A percentile compares a stretch with the other conserved stretches of the same genome.
phyloP scores from a whole-genome alignment of 2,329 filamentous ascomycete species.

The Sporothrix mexicana region DNA sequence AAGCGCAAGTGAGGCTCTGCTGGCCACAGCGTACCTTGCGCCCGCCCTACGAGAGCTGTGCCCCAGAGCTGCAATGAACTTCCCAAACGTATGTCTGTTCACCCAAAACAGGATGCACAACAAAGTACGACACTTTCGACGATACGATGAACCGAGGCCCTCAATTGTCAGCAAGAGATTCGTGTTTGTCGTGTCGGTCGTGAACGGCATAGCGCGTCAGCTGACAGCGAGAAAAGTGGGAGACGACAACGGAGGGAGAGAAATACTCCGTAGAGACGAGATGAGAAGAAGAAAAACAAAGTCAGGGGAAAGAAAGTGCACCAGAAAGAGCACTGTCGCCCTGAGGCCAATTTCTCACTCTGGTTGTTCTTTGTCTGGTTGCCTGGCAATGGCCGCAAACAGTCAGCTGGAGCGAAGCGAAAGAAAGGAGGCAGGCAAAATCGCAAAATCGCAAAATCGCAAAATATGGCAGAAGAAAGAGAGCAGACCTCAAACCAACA shows the following conservation, averaged over 20 bases:
- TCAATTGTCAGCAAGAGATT: background rate
- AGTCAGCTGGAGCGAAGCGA: background rate
- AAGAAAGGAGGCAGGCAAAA: background rate
- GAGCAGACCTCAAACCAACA: no score
- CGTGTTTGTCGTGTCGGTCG: slow-evolving; percentile 8
- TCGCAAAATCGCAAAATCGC: no score
- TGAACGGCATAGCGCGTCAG: slow-evolving; percentile 10
- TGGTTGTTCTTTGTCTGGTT: background rate
- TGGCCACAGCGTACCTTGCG: background rate
- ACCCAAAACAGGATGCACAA: background rate
- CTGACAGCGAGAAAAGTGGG: background rate
- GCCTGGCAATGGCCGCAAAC: slow-evolving; percentile 1
- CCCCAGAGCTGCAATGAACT: slow-evolving; percentile 13
- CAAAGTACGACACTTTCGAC: background rate
- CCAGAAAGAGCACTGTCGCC: background rate
- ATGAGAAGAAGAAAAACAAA: background rate
- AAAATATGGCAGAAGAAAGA: no score
- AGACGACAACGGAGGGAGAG: background rate
- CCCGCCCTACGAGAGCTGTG: background rate
- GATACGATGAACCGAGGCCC: background rate
- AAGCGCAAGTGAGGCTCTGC: slow-evolving; percentile 4
- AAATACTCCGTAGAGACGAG: background rate
- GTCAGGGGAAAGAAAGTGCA: background rate
- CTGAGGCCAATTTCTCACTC: background rate
- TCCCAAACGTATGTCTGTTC: background rate